Evolutionary conservation across 768 basidiomycete species (phyloP).

Genomic region (Ramaria sp.): DNA sequence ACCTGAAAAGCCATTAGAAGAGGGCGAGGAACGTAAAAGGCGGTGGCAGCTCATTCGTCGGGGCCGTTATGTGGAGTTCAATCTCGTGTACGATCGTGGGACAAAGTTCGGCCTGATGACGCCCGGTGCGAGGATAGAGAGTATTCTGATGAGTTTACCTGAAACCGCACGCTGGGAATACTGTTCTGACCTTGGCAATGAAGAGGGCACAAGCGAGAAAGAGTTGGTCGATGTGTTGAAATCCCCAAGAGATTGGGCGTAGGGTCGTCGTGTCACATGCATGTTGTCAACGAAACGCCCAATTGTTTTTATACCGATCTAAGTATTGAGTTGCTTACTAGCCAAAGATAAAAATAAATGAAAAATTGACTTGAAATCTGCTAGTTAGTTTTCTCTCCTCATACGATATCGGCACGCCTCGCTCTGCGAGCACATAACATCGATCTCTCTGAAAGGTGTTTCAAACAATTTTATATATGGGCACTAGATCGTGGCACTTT

Average conservation of each 20-base stretch:
- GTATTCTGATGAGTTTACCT: constrained; percentile 83
- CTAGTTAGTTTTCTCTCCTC: too few relatives aligned
- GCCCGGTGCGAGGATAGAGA: constrained; percentile 80
- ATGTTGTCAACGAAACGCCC: neutral
- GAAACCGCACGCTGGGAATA: constrained; percentile 89
- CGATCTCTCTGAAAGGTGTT: too few relatives aligned
- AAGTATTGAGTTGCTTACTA: too few relatives aligned
- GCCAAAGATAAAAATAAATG: too few relatives aligned
- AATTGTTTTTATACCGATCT: too few relatives aligned
- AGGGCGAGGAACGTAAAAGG: constrained; percentile 54
- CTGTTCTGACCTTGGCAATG: constrained; percentile 59
- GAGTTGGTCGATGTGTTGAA: constrained; percentile 49
- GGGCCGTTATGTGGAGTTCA: constrained; percentile 94
- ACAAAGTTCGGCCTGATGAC: constrained; percentile 82
- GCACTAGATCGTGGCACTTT: too few relatives aligned
- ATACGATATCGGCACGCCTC: too few relatives aligned
- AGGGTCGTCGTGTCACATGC: neutral
- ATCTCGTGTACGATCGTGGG: constrained; percentile 76
- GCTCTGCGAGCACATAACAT: too few relatives aligned
- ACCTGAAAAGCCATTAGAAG: constrained; percentile 27
- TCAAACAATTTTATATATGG: too few relatives aligned
- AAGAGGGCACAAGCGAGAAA: constrained; percentile 55
- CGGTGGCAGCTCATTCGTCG: constrained; percentile 90
- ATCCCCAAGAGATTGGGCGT: constrained; percentile 53
- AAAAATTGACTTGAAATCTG: too few relatives aligned